Evolutionary conservation across 2,329 filamentous ascomycete species (phyloP).

Genomic region (Lasiodiplodia hormozganensis): DNA sequence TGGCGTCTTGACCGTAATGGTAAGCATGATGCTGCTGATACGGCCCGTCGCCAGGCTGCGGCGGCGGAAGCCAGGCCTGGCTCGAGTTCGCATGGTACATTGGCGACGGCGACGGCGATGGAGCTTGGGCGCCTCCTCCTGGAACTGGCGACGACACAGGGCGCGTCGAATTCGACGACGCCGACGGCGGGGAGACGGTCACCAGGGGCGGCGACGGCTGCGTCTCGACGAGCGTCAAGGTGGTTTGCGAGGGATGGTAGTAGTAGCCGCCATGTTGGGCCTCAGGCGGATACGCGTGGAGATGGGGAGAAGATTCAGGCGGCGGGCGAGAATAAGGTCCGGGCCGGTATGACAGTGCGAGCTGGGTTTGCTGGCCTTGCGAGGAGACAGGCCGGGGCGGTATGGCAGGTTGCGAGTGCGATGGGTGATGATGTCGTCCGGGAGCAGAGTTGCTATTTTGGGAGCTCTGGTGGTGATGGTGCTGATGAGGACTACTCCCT

Average conservation of each 20-base stretch:
- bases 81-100: slow-evolving; percentile 24
- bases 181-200: slow-evolving; percentile 20
- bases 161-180: neutral
- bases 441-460: slow-evolving; percentile 22
- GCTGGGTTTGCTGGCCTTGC: neutral
- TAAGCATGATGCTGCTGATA: neutral
- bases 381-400: neutral
- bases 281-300: neutral
- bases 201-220: slow-evolving; percentile 10
- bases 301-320: slow-evolving; percentile 3
- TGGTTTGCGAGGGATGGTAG: slow-evolving; percentile 9
- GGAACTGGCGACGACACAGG: slow-evolving; percentile 6
- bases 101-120: neutral
- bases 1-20: neutral
- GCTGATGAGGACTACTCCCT: neutral
- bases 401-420: slow-evolving; percentile 3
- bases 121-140: neutral
- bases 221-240: neutral
- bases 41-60: no score
- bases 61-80: slow-evolving; percentile 8
- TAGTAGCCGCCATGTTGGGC: slow-evolving; percentile 7
- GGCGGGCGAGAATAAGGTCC: neutral
- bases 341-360: neutral
- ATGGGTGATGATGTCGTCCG: slow-evolving; percentile 12
- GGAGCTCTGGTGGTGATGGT: slow-evolving; percentile 9